These are phyloP conservation scores for Lichtheimia corymbifera DNA, from an alignment of 371 early-diverging fungal species.

Conservation along the genomic window DNA sequence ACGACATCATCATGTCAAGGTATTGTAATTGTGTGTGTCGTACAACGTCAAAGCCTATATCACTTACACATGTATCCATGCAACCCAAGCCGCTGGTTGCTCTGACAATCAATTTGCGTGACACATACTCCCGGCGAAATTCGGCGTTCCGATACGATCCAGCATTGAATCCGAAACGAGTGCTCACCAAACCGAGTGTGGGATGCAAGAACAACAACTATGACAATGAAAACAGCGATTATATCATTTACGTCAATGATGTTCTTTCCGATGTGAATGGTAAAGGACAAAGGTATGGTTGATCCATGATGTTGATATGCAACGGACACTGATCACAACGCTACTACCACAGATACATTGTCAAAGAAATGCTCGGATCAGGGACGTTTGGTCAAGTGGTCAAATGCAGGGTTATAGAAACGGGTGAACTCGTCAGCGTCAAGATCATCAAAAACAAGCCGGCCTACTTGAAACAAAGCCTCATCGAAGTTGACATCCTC, in stretches of 20 bases:
- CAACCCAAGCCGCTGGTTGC: constrained; percentile 5
- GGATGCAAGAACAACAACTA: constrained; percentile 84
- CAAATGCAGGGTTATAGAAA: constrained; percentile 85
- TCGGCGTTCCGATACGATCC: constrained; percentile 75
- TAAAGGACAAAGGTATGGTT: not conserved
- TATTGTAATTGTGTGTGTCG: too few relatives aligned
- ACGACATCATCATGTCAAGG: too few relatives aligned
- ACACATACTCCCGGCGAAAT: constrained; percentile 50
- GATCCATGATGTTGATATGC: too few relatives aligned
- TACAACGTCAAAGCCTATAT: too few relatives aligned
- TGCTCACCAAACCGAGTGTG: constrained; percentile 89
- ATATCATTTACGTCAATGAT: constrained; percentile 93
- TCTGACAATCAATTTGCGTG: constrained; percentile 5
- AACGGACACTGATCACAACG: too few relatives aligned
- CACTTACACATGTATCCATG: too few relatives aligned
- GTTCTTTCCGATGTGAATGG: constrained; percentile 30
- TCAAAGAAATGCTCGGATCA: constrained; percentile 87
- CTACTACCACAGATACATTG: constrained; percentile 60
- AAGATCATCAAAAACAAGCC: constrained; percentile 97
- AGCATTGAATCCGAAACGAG: constrained; percentile 83
- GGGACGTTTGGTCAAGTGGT: constrained; percentile 99
- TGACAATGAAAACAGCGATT: constrained; percentile 93
- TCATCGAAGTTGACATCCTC: constrained; percentile 94
- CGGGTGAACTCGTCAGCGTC: constrained; percentile 85
- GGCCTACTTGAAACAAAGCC: constrained; percentile 92